These are phyloP conservation scores for Aurantiochytrium sp. DNA, from an alignment of 108 stramenopile species.

Conservation along the genomic window DNA sequence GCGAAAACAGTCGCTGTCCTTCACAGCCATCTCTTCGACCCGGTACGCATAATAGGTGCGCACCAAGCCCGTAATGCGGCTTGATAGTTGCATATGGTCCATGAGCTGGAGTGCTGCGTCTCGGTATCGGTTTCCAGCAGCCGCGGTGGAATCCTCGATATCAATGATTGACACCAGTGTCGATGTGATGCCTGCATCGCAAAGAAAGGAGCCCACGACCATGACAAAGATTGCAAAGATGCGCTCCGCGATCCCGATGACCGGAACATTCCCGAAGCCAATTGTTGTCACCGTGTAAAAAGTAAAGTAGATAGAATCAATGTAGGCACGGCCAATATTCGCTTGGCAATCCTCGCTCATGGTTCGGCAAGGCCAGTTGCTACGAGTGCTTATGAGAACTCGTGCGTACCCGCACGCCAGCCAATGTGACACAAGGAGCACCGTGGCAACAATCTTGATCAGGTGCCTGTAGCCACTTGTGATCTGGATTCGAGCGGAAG, in stretches of 20 bases:
- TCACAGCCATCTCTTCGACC: not conserved
- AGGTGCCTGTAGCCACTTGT: not conserved
- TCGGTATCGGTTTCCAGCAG: not conserved
- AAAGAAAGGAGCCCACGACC: conserved; percentile 54
- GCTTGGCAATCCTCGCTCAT: not conserved
- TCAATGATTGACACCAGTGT: conserved; percentile 43
- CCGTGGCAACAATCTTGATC: not conserved
- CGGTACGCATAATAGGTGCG: not conserved
- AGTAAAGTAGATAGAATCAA: not conserved
- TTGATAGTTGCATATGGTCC: not conserved
- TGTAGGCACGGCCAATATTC: not conserved
- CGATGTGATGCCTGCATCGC: conserved; percentile 58
- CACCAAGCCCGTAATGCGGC: not conserved
- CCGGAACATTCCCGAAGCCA: conserved; percentile 48
- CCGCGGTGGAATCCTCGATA: conserved; percentile 33
- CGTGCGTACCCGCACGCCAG: conserved; percentile 15
- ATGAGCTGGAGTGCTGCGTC: not conserved
- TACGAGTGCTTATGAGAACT: not conserved
- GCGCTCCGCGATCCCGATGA: conserved; percentile 43
- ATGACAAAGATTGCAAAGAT: conserved; percentile 49
- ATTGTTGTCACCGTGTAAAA: conserved; percentile 41
- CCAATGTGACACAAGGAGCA: not conserved
- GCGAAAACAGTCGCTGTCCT: not conserved
- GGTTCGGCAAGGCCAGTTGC: no score
- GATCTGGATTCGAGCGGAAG: not conserved